Evolutionary conservation across 768 basidiomycete species (phyloP).

Genomic region (Lactarius hatsudake): DNA sequence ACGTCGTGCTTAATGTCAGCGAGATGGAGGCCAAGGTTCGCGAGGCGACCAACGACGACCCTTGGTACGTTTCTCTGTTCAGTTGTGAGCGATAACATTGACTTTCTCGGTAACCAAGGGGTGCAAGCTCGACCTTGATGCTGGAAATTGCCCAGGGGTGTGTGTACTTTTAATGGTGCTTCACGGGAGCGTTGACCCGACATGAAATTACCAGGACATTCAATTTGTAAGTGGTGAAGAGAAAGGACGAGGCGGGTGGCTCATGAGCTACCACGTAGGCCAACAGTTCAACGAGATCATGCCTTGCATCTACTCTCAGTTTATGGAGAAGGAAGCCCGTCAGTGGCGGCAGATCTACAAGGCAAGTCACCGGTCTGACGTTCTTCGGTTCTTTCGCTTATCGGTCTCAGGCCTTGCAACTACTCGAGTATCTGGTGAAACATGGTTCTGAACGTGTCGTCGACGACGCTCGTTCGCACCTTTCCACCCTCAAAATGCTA

Average conservation of each 20-base stretch:
- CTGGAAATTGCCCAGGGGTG: constrained; percentile 97
- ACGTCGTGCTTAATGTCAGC: constrained; percentile 91
- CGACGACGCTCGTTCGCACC: constrained; percentile 92
- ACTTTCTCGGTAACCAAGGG: constrained; percentile 52
- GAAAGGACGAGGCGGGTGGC: not conserved
- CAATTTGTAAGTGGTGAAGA: constrained; percentile 71
- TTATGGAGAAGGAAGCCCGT: constrained; percentile 97
- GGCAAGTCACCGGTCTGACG: constrained; percentile 38
- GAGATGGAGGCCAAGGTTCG: constrained; percentile 97
- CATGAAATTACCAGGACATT: constrained; percentile 67
- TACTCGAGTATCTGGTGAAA: constrained; percentile 94
- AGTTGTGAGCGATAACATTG: not conserved
- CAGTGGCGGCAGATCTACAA: constrained; percentile 99
- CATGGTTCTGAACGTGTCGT: constrained; percentile 97
- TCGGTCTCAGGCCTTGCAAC: constrained; percentile 69
- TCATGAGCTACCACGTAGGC: constrained; percentile 45
- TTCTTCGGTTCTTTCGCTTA: not conserved
- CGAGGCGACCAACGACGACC: constrained; percentile 97
- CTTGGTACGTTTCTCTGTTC: constrained; percentile 64
- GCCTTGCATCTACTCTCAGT: constrained; percentile 92
- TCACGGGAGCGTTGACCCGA: not conserved
- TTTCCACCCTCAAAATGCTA: constrained; percentile 96
- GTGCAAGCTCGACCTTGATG: constrained; percentile 97
- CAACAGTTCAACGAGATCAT: constrained; percentile 99
- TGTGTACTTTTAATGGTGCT: constrained; percentile 35